phyloP scores from a whole-genome alignment of 2,329 filamentous ascomycete species.

The Hymenoscyphus linearis region DNA sequence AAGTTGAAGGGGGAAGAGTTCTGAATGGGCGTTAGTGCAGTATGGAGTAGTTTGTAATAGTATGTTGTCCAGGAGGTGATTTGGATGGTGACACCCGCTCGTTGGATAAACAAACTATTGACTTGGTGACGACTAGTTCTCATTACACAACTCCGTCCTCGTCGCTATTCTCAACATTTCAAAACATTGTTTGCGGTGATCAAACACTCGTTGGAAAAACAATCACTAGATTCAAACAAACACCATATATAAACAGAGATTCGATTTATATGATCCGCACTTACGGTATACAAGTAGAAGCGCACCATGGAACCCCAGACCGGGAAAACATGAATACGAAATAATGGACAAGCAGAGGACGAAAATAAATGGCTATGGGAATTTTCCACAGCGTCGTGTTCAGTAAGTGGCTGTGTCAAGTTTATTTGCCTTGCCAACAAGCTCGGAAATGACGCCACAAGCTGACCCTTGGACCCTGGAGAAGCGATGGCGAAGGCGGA shows the following conservation, averaged over 20 bases:
- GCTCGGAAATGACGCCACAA: neutral
- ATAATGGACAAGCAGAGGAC: neutral
- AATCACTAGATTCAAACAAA: neutral
- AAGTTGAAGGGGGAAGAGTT: neutral
- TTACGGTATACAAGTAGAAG: no score
- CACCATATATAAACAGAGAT: no score
- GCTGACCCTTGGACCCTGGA: neutral
- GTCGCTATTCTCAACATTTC: neutral
- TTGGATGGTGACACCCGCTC: neutral
- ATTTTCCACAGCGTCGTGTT: no score
- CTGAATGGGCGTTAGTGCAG: neutral
- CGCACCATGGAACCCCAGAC: neutral
- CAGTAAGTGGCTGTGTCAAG: neutral
- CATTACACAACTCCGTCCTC: neutral
- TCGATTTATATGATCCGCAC: no score
- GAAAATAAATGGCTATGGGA: neutral
- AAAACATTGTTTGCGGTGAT: neutral
- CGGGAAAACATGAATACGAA: neutral
- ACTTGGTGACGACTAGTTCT: neutral
- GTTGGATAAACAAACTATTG: neutral
- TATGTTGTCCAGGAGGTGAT: neutral
- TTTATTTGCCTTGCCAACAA: neutral
- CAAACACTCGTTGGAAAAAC: neutral
- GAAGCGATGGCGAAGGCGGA: no score
- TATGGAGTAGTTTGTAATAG: neutral